Base-by-base conservation (phyloP, 495 filamentous ascomycete species). In the Opeltia flavorubescens region DNA sequence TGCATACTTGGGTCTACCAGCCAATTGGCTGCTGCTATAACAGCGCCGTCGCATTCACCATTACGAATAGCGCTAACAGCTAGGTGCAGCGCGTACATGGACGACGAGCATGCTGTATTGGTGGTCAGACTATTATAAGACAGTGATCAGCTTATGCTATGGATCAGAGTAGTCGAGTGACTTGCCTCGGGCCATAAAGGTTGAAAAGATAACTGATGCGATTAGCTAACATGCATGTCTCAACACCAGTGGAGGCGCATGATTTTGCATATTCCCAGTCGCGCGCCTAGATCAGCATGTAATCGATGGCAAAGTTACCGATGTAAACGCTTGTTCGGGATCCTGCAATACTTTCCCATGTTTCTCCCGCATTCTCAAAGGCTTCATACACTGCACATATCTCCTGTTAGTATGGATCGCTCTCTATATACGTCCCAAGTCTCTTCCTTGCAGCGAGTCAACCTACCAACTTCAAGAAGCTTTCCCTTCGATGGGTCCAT, bases 1-100 rank as follows among this genome's bases (percentile, higher is more conserved):
- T 68, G 66, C 41, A 66, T 62, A 46, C 73, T 69, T 3, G 69
- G 65, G 1, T 66, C 54, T 56, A 71, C 65, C 46, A 74, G 74
- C 6, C 77, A 51, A 43, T 62, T 65, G 13, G 48, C 30, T 1
- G 49, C 59, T 8, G 25, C 61, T 17, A 59, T 59, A 18, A 67
- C 49, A 6, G 62, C 62, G 4, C 44, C 40, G 20, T 57, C 48
- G 23, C 51, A 58, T 9, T 65, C 62, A 4, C 53, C 38, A 21
- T 23, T 35, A 4, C 49, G 38, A 1, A 59, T 30, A 45, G 51
- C 43, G 18, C 26, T 33, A 25, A 49, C 50, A 4, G 61, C 61
- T 2, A 56, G 9, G 49, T 64, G 59, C 23, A 64, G 28, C 11
- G 50, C 53, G 35, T 61, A 60, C 4, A 64, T 29, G 1, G 55